These are phyloP conservation scores for Paracoccidioides lutzii DNA, from an alignment of 2,329 filamentous ascomycete genomes.

Conservation along the genomic window DNA sequence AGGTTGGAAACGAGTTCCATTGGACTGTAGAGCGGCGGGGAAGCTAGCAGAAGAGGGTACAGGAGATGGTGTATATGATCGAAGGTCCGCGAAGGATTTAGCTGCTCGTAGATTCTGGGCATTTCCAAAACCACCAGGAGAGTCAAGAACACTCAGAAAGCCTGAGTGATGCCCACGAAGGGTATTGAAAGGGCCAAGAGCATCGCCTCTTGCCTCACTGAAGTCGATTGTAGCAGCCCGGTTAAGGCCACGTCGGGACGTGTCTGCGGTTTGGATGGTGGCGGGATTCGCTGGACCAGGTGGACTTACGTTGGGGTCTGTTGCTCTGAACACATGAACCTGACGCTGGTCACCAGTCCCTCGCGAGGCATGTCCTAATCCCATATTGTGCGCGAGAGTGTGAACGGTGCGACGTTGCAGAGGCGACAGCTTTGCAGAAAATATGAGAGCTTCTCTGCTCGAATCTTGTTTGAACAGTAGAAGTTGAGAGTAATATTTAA, in stretches of 20 bases:
- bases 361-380: slow-evolving; percentile 77
- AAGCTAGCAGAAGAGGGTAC: slow-evolving; percentile 83
- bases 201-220: slow-evolving; percentile 63
- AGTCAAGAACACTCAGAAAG: slow-evolving; percentile 78
- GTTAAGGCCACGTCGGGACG: slow-evolving; percentile 72
- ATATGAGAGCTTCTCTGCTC: slow-evolving; percentile 66
- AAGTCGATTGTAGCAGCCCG: slow-evolving; percentile 97
- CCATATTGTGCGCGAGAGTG: slow-evolving; percentile 90
- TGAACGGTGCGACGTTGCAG: slow-evolving; percentile 82
- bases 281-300: slow-evolving; percentile 49
- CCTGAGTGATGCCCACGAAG: slow-evolving; percentile 62
- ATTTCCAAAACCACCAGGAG: slow-evolving; percentile 51
- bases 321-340: slow-evolving; percentile 66
- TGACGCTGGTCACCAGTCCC: slow-evolving; percentile 78
- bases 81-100: slow-evolving; percentile 91
- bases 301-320: slow-evolving; percentile 44
- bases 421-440: slow-evolving; percentile 67
- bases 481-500: slow-evolving; percentile 82
- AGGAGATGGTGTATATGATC: slow-evolving; percentile 89
- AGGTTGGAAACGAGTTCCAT: slow-evolving; percentile 46
- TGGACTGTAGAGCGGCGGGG: slow-evolving; percentile 52
- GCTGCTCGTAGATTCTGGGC: slow-evolving; percentile 75
- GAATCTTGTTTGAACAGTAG: slow-evolving; percentile 76
- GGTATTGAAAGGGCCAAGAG: slow-evolving; percentile 57
- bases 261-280: slow-evolving; percentile 56